These are phyloP conservation scores for Xylaria sp. DNA, from an alignment of 2,329 filamentous ascomycete species.

Conservation along the genomic window DNA sequence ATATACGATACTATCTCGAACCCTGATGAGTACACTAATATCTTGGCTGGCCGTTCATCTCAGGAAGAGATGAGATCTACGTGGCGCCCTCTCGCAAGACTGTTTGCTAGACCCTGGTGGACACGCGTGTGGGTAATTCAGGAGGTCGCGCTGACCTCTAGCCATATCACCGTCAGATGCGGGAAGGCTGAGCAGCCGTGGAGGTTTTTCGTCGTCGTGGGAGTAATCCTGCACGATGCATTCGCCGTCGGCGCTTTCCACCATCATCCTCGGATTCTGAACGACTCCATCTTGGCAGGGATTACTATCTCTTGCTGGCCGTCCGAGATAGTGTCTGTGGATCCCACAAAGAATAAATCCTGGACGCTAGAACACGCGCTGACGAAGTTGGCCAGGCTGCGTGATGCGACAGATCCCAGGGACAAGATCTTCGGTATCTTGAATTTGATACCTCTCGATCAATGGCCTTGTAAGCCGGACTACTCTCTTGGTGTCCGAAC, in stretches of 20 bases:
- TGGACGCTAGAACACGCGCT: conserved; percentile 6
- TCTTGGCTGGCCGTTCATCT: not conserved
- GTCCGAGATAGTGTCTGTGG: not conserved
- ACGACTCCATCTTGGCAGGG: conserved; percentile 1
- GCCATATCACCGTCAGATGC: not conserved
- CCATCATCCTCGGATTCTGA: not conserved
- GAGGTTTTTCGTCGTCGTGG: conserved; percentile 3
- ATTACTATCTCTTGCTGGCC: conserved; percentile 3
- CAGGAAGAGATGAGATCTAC: not conserved
- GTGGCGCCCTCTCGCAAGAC: conserved; percentile 1
- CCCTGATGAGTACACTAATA: not conserved
- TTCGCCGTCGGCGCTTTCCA: not conserved
- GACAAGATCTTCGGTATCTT: not conserved
- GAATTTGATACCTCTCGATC: not conserved
- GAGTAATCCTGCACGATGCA: conserved; percentile 3
- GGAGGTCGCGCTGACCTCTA: conserved; percentile 1
- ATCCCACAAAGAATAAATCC: not conserved
- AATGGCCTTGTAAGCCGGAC: conserved; percentile 4
- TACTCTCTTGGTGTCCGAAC: conserved; percentile 3
- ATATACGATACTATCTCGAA: not conserved
- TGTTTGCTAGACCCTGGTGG: conserved; percentile 2
- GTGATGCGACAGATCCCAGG: not conserved
- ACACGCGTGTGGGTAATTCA: not conserved
- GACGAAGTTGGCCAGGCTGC: not conserved
- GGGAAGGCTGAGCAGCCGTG: not conserved